These are phyloP conservation scores for Ophiostoma sp. DNA, from an alignment of 2,329 filamentous ascomycete species.

Conservation along the genomic window DNA sequence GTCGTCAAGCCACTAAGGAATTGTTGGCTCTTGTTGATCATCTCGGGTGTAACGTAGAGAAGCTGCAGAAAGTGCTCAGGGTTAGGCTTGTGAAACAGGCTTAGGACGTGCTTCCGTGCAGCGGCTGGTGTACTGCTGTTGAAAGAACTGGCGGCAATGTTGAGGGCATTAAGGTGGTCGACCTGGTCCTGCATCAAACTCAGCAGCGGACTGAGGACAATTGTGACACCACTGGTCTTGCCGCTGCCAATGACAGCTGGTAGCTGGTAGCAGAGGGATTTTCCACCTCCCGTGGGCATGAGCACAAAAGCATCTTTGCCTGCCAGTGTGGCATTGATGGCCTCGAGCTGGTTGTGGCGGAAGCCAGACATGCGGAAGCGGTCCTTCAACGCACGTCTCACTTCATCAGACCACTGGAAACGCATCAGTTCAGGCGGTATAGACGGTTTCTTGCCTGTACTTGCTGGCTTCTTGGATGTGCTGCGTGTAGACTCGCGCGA, in stretches of 20 bases:
- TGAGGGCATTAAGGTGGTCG: conserved; percentile 65
- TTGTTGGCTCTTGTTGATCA: conserved; percentile 74
- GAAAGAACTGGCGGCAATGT: conserved; percentile 74
- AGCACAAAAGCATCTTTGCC: conserved; percentile 90
- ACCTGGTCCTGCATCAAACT: conserved; percentile 98
- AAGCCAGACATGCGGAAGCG: conserved; percentile 82
- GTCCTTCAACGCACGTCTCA: conserved; percentile 72
- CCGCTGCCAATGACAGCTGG: conserved; percentile 79
- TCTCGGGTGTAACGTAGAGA: conserved; percentile 94
- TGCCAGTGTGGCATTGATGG: conserved; percentile 84
- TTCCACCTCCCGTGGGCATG: conserved; percentile 96
- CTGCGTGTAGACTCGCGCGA: conserved; percentile 35
- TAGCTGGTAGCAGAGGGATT: conserved; percentile 93
- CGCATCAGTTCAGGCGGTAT: conserved; percentile 54
- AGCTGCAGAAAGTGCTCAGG: conserved; percentile 77
- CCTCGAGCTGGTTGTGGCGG: conserved; percentile 84
- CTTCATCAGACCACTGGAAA: conserved; percentile 78
- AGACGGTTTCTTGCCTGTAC: conserved; percentile 29
- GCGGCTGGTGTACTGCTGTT: conserved; percentile 67
- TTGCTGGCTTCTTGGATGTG: conserved; percentile 31
- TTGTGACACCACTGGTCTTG: conserved; percentile 75
- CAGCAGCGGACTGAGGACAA: conserved; percentile 90
- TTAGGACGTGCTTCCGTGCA: conserved; percentile 61
- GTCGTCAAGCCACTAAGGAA: conserved; percentile 61
- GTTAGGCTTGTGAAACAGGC: conserved; percentile 53